Percentiles rank a stretch among this genome's conserved stretches.
These are phyloP conservation scores for Zymoseptoria passerinii DNA, from an alignment of 2,329 filamentous ascomycete genomes.

Conservation along the genomic window DNA sequence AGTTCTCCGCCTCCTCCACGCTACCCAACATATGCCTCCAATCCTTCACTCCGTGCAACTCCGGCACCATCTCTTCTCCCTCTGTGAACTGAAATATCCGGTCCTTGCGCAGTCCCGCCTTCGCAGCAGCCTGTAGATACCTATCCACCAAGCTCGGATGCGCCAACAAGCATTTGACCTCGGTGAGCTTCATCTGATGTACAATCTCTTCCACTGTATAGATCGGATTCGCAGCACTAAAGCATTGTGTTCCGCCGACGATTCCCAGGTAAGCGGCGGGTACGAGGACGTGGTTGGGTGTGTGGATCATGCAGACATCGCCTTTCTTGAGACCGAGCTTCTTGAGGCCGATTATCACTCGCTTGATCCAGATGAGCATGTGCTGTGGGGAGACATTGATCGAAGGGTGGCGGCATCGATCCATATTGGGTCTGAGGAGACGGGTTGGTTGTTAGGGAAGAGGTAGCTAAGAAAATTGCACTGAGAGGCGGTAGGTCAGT, in stretches of 20 bases:
- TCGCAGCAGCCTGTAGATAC: slow-evolving; percentile 44
- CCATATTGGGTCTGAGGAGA: slow-evolving; percentile 45
- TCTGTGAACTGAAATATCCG: slow-evolving; percentile 38
- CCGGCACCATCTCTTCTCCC: slow-evolving; percentile 28
- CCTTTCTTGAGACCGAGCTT: slow-evolving; percentile 38
- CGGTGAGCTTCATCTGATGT: slow-evolving; percentile 39
- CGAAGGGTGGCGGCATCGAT: slow-evolving; percentile 41
- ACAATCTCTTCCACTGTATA: slow-evolving; percentile 46
- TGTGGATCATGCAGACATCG: slow-evolving; percentile 48
- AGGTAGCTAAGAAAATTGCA: slow-evolving; percentile 37
- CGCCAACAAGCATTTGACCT: slow-evolving; percentile 36
- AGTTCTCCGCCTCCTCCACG: slow-evolving; percentile 32
- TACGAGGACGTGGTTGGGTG: slow-evolving; percentile 49
- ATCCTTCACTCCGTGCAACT: slow-evolving; percentile 32
- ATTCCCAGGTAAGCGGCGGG: slow-evolving; percentile 48
- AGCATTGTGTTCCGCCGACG: slow-evolving; percentile 45
- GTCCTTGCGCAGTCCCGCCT: slow-evolving; percentile 38
- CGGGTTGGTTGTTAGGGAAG: slow-evolving; percentile 27
- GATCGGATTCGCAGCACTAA: slow-evolving; percentile 46
- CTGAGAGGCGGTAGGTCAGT: slow-evolving; percentile 17
- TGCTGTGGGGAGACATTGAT: slow-evolving; percentile 42
- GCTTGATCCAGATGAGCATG: slow-evolving; percentile 44
- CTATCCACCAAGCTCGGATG: slow-evolving; percentile 42
- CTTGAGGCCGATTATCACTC: slow-evolving; percentile 44
- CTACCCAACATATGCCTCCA: slow-evolving; percentile 27